phyloP scores from a whole-genome alignment of 2,329 filamentous ascomycete genomes.

The Plenodomus biglobosus region DNA sequence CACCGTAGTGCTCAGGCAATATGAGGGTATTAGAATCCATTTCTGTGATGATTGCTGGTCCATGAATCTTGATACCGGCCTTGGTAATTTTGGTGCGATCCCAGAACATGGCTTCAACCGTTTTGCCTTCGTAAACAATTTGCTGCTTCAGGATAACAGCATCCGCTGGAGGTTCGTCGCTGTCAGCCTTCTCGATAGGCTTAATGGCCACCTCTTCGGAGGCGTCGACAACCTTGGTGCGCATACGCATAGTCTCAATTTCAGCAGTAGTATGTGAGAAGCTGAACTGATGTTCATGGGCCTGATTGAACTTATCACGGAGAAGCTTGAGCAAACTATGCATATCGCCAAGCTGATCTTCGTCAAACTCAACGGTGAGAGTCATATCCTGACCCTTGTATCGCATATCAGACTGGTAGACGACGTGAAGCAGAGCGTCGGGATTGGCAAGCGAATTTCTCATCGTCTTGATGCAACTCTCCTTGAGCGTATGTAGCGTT shows the following conservation, averaged over 20 bases:
- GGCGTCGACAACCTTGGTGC: slow-evolving; percentile 48
- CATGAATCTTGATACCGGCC: slow-evolving; percentile 46
- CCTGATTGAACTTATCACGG: slow-evolving; percentile 45
- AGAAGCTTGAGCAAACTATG: slow-evolving; percentile 35
- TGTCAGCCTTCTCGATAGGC: slow-evolving; percentile 30
- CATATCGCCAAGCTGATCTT: slow-evolving; percentile 41
- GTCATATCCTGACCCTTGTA: slow-evolving; percentile 52
- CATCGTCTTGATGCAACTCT: slow-evolving; percentile 45
- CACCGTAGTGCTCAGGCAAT: slow-evolving; percentile 50
- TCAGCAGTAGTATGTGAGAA: slow-evolving; percentile 50
- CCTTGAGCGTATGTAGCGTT: slow-evolving; percentile 42
- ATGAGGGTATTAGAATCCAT: slow-evolving; percentile 57
- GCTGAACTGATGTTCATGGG: slow-evolving; percentile 51
- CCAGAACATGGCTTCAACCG: slow-evolving; percentile 49
- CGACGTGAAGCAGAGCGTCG: slow-evolving; percentile 33
- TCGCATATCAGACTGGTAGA: slow-evolving; percentile 51
- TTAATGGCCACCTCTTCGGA: slow-evolving; percentile 48
- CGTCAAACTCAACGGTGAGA: slow-evolving; percentile 38
- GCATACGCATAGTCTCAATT: slow-evolving; percentile 53
- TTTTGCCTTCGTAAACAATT: slow-evolving; percentile 47
- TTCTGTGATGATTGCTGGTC: slow-evolving; percentile 53
- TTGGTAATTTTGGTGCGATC: slow-evolving; percentile 47
- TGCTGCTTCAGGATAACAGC: slow-evolving; percentile 45
- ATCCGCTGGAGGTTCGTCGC: slow-evolving; percentile 34
- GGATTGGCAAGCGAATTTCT: slow-evolving; percentile 40